phyloP scores from a whole-genome alignment of 306 rosid species.

The Dalbergia cochinchinensis region DNA sequence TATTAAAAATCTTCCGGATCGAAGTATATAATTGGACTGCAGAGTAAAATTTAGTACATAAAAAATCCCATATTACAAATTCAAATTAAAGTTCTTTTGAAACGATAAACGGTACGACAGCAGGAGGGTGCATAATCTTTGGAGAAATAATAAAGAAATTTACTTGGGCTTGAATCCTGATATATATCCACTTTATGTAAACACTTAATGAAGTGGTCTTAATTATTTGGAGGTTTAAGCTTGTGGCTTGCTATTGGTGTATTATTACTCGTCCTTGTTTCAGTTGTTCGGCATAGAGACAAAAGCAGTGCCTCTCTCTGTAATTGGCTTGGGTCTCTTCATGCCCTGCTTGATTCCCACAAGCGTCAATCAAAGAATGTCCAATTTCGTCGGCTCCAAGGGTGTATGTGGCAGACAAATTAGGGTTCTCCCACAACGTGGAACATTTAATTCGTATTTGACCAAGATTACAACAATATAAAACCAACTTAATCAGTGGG shows the following conservation, averaged over 20 bases:
- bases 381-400: slow-evolving; percentile 23
- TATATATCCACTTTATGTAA: no score
- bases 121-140: no score
- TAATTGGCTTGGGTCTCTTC: slow-evolving; percentile 62
- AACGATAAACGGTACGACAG: no score
- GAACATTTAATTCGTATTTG: slow-evolving; percentile 28
- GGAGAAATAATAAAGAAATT: background rate
- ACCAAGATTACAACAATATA: slow-evolving; percentile 14
- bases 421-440: slow-evolving; percentile 53
- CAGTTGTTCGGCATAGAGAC: slow-evolving; percentile 45
- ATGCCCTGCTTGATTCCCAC: slow-evolving; percentile 62
- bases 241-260: slow-evolving; percentile 44
- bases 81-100: no score
- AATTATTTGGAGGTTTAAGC: background rate
- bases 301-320: slow-evolving; percentile 48
- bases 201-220: no score
- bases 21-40: no score
- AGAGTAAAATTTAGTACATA: no score
- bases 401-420: slow-evolving; percentile 70
- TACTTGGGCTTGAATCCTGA: no score
- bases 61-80: no score
- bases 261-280: slow-evolving; percentile 6
- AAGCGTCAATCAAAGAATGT: slow-evolving; percentile 43
- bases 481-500: slow-evolving; percentile 29
- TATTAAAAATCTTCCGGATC: no score